Evolutionary conservation across 768 basidiomycete species (phyloP).

Genomic region (Hydnomerulius pinastri): DNA sequence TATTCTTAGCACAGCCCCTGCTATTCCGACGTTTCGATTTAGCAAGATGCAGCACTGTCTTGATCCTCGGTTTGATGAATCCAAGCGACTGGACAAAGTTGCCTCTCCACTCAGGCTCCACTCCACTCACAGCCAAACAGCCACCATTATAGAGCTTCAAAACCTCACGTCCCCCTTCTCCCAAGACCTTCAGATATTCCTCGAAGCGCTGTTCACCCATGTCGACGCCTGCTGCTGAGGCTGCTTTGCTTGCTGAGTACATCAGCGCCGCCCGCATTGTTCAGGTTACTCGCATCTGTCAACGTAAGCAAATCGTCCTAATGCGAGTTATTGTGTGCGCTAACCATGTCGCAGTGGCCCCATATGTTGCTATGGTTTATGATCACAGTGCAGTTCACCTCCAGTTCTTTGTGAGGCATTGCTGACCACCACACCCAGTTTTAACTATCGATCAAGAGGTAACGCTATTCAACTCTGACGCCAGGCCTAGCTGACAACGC

Average conservation of each 20-base stretch:
- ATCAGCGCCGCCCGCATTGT: neutral
- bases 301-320: neutral
- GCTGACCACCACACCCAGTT: neutral
- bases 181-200: no score
- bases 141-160: no score
- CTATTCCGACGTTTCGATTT: no score
- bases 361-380: constrained; percentile 3
- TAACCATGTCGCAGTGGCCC: neutral
- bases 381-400: constrained; percentile 3
- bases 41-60: no score
- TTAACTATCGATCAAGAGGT: constrained; percentile 6
- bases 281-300: constrained; percentile 3
- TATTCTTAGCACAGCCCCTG: no score
- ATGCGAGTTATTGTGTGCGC: neutral
- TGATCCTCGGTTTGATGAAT: no score
- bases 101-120: no score
- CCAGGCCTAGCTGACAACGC: neutral
- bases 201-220: no score
- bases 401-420: neutral
- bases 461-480: neutral
- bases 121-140: no score
- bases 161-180: no score
- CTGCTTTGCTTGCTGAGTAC: no score
- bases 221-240: neutral
- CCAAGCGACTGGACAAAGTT: no score